Evolutionary conservation across 352 stramenopile species (phyloP), one percentile per base, ranked within the genome.

Genomic region (Pythium vanterpoolii): DNA sequence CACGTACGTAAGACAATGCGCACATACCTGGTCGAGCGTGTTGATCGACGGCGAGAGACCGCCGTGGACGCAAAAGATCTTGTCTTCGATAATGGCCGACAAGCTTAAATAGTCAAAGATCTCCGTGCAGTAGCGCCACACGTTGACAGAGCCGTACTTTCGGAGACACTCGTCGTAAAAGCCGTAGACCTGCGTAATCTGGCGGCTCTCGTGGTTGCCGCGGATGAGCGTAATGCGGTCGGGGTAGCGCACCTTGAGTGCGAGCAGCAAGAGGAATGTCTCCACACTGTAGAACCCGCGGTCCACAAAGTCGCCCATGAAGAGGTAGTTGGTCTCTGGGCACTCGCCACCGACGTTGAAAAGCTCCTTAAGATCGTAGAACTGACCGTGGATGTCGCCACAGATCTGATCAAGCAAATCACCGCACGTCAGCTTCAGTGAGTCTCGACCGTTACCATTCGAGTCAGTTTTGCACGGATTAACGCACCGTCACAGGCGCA

Each of bases 231-330:
- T 89, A 10, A 98, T 75, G 42, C 95, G 79, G 63, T 98, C 83
- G 43, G 93, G 94, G 77, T 96, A 98, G 39, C 96, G 84, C 33
- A 98, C 93, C 66, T 98, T 98, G 26, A 98, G 79, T 58, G 78
- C 88, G 16, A 98, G 80, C n/a, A 98, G 72, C 58, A 99, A 76
- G 56, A 86, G 89, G 19, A 96, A 86, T 1, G 86, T 96, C 70
- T 97, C 90, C 6, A 97, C 75, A 48, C 93, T 98, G 73, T 98
- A 98, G 74, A 98, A 98, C n/a, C 97, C 97, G 62, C 97, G 76
- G 77, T 99, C 97, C n/a, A 99, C 97, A 69, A 99, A 99, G 78
- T 99, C 97, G 42, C 97, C 34, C 34, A 99, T 98, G 73, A 99
- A 99, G 53, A 99, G 75, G 79, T 99, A 99, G 76, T 99, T 99